Percentiles rank a stretch among this genome's conserved stretches.
Conservation (phyloP, 805 yeast genomes). For the Yamadazyma akitaensis region DNA sequence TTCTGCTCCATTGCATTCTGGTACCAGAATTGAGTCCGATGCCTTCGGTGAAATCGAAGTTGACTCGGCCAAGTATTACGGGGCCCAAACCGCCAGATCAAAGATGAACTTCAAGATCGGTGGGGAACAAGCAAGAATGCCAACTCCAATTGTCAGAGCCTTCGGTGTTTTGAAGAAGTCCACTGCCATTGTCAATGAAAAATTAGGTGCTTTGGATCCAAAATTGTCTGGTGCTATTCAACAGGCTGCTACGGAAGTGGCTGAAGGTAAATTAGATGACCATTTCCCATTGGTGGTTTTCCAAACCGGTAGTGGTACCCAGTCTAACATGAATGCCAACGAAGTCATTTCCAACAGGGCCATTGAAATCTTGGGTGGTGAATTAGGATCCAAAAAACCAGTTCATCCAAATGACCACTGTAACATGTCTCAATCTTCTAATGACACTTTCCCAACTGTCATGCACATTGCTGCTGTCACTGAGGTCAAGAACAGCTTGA, state of each 20-base stretch:
- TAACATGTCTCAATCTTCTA: slow-evolving; percentile 97
- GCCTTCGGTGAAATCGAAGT: slow-evolving; percentile 97
- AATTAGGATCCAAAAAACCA: slow-evolving; percentile 85
- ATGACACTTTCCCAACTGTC: slow-evolving; percentile 98
- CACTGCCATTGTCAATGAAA: slow-evolving; percentile 85
- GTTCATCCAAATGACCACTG: slow-evolving; percentile 99
- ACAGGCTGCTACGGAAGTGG: slow-evolving; percentile 93
- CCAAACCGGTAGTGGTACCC: slow-evolving; percentile 99
- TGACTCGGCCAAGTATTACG: slow-evolving; percentile 86
- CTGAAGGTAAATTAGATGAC: slow-evolving; percentile 84
- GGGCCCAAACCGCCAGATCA: slow-evolving; percentile 97
- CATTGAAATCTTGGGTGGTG: slow-evolving; percentile 91
- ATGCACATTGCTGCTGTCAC: slow-evolving; percentile 99
- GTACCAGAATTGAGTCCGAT: slow-evolving; percentile 77
- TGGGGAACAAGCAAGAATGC: slow-evolving; percentile 85
- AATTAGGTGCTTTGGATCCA: slow-evolving; percentile 78
- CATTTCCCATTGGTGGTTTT: slow-evolving; percentile 98
- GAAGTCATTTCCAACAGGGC: slow-evolving; percentile 99
- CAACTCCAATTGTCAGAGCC: slow-evolving; percentile 84
- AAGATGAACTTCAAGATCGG: slow-evolving; percentile 94
- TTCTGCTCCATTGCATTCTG: slow-evolving; percentile 20
- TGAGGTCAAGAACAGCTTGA: slow-evolving; percentile 69
- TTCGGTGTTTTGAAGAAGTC: slow-evolving; percentile 94
- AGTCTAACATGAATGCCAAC: slow-evolving; percentile 98
- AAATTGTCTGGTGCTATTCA: slow-evolving; percentile 80